Percentiles rank a stretch among this genome's conserved stretches.
Evolutionary conservation across 140 eudicot genomes (phyloP).

Genomic region (Cichorium intybus): DNA sequence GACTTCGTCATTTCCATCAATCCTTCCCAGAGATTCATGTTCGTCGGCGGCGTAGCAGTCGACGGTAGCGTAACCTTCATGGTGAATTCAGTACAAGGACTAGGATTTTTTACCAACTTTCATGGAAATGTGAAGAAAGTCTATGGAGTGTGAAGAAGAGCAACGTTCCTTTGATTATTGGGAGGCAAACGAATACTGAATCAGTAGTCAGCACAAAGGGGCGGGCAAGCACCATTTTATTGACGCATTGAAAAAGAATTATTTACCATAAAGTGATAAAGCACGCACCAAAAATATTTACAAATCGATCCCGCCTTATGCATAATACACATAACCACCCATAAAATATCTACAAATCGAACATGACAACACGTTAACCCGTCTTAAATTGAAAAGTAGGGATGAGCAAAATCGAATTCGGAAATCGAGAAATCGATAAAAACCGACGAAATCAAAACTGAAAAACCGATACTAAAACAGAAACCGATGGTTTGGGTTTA

Average conservation of each 20-base stretch:
- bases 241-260: neutral
- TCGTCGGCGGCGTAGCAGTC: slow-evolving; percentile 16
- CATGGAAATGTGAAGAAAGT: slow-evolving; percentile 5
- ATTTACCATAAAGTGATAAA: neutral
- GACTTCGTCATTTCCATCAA: slow-evolving; percentile 63
- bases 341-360: no score
- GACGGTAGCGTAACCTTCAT: slow-evolving; percentile 20
- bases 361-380: no score
- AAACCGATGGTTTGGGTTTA: no score
- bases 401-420: no score
- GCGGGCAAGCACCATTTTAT: neutral
- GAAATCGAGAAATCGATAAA: no score
- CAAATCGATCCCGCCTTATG: no score
- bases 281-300: no score
- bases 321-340: no score
- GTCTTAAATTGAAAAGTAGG: no score
- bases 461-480: no score
- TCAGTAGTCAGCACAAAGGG: neutral
- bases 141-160: neutral
- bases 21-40: slow-evolving; percentile 38
- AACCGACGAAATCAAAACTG: no score
- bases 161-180: neutral
- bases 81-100: neutral
- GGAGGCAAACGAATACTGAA: neutral
- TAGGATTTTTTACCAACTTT: neutral